A percentile compares a stretch with the other conserved stretches of the same genome.
phyloP scores from a whole-genome alignment of 2,329 filamentous ascomycete genomes.

The Aspergillus niger region DNA sequence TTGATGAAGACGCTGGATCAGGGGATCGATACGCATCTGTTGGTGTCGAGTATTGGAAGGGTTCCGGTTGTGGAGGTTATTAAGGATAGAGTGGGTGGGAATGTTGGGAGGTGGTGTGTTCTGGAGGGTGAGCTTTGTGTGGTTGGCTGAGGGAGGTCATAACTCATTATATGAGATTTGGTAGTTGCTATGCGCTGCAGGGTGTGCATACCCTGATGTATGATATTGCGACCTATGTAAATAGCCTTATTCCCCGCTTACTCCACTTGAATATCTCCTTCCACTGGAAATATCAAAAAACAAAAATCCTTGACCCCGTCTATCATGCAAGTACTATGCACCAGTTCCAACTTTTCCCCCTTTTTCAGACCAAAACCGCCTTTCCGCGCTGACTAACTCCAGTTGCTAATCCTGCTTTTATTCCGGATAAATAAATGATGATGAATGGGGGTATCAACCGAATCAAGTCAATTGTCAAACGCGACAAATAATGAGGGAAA shows the following conservation, averaged over 20 bases:
- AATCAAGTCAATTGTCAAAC: conserved; percentile 7
- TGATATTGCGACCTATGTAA: not conserved
- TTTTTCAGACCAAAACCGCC: conserved; percentile 8
- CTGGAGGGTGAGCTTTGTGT: conserved; percentile 20
- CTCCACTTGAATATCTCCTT: not conserved
- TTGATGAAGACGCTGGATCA: conserved; percentile 41
- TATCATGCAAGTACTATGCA: conserved; percentile 1
- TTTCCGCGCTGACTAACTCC: conserved; percentile 29
- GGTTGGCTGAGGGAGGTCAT: too few species aligned
- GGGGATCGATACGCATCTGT: conserved; percentile 43
- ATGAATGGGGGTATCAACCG: conserved; percentile 30
- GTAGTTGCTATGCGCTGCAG: not conserved
- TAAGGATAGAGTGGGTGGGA: conserved; percentile 41
- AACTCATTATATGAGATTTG: not conserved
- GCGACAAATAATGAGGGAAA: not conserved
- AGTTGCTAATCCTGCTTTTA: conserved; percentile 20
- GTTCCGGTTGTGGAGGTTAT: conserved; percentile 39
- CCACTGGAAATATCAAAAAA: not conserved
- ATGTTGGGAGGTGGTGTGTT: conserved; percentile 41
- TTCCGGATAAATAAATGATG: conserved; percentile 17
- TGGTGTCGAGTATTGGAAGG: conserved; percentile 33
- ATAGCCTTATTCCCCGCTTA: not conserved
- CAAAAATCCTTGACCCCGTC: not conserved
- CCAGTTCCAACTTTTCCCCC: not conserved
- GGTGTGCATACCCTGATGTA: not conserved